Conservation (phyloP, 2,329 filamentous ascomycete genomes). For the Zelopaecilomyces penicillatus region DNA sequence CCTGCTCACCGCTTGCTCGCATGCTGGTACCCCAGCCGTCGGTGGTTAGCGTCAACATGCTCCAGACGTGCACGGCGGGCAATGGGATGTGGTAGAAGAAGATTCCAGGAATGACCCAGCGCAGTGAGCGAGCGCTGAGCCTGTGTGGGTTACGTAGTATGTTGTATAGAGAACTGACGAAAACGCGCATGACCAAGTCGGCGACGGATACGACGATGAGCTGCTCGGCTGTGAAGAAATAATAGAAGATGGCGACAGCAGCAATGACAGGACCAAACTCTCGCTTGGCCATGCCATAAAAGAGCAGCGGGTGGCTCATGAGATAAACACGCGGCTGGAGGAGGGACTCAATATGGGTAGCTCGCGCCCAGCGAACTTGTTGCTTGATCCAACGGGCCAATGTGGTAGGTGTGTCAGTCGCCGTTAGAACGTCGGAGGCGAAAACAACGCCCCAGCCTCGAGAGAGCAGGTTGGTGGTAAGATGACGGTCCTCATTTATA, state of each 20-base stretch:
- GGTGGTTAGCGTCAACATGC: conserved; percentile 15
- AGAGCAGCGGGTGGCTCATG: conserved; percentile 17
- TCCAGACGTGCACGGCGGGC: conserved; percentile 18
- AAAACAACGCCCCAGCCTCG: conserved; percentile 21
- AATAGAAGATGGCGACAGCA: conserved; percentile 13
- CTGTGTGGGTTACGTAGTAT: conserved; percentile 16
- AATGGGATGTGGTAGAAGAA: conserved; percentile 17
- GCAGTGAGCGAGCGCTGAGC: conserved; percentile 8
- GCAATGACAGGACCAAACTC: conserved; percentile 15
- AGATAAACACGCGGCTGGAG: conserved; percentile 17
- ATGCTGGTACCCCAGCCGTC: conserved; percentile 19
- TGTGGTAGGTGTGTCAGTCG: conserved; percentile 17
- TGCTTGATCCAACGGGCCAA: conserved; percentile 17
- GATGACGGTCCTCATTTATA: conserved; percentile 18
- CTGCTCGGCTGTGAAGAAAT: conserved; percentile 13
- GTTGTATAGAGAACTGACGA: conserved; percentile 13
- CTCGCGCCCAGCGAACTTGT: conserved; percentile 17
- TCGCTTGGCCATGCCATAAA: conserved; percentile 16
- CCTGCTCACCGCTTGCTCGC: conserved; percentile 13
- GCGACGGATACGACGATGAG: conserved; percentile 11
- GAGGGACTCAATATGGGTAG: conserved; percentile 17
- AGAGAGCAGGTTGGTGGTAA: conserved; percentile 17
- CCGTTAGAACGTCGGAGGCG: conserved; percentile 17
- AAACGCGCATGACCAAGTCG: conserved; percentile 11
- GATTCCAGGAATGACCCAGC: conserved; percentile 16